These are phyloP conservation scores for Clitopilus hobsonii DNA, from an alignment of 768 basidiomycete species.

Conservation along the genomic window DNA sequence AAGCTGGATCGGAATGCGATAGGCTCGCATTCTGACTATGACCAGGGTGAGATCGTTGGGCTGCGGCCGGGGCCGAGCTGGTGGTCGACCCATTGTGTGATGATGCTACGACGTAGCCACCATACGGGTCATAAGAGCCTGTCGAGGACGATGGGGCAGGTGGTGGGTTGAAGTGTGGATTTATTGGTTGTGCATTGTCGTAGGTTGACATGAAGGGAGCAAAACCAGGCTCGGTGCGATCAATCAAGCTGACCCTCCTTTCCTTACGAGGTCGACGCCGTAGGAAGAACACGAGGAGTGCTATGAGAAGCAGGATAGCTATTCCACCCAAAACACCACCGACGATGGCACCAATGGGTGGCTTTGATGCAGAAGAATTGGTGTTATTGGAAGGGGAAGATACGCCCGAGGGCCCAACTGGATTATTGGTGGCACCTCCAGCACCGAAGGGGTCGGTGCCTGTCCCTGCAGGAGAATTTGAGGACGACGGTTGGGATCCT, in stretches of 20 bases:
- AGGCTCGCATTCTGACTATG: not conserved
- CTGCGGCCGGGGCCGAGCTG: not conserved
- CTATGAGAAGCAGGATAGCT: not conserved
- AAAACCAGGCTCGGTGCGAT: not conserved
- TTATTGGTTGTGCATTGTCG: not conserved
- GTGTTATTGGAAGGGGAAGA: not conserved
- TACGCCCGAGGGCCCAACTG: too few species aligned
- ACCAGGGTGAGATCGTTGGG: not conserved
- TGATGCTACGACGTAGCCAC: not conserved
- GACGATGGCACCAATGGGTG: slow-evolving; percentile 10
- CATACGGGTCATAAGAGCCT: not conserved
- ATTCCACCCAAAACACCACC: slow-evolving; percentile 13
- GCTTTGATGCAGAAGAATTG: not conserved
- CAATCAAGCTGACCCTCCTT: not conserved
- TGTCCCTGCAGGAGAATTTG: too few species aligned
- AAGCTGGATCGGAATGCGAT: not conserved
- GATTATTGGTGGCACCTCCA: too few species aligned
- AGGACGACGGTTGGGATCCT: not conserved
- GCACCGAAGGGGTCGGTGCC: too few species aligned
- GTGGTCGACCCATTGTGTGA: not conserved
- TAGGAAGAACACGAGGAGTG: not conserved
- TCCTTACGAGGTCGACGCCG: slow-evolving; percentile 1
- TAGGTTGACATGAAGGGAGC: slow-evolving; percentile 2
- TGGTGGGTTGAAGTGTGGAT: not conserved
- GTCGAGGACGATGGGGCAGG: not conserved